Conservation (phyloP, 2,329 filamentous ascomycete species). For the Pseudogymnoascus sp. region DNA sequence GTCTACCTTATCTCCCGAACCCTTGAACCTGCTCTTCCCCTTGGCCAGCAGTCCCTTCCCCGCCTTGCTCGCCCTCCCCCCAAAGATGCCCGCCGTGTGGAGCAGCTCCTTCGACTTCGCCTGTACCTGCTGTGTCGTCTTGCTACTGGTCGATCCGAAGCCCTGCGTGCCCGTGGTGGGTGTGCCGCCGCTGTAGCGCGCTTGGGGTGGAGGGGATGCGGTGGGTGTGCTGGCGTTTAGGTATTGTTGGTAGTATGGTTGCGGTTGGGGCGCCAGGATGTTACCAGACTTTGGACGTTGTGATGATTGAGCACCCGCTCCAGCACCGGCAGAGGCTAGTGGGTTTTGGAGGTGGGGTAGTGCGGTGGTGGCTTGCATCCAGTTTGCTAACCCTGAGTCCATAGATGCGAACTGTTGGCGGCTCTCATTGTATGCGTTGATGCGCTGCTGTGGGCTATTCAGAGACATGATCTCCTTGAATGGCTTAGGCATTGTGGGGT, state of each 20-base stretch:
- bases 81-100: slow-evolving; percentile 66
- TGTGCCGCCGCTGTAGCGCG: slow-evolving; percentile 16
- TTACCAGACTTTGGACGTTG: slow-evolving; percentile 20
- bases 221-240: slow-evolving; percentile 38
- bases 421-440: slow-evolving; percentile 64
- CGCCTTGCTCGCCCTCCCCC: slow-evolving; percentile 63
- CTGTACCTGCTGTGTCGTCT: slow-evolving; percentile 30
- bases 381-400: slow-evolving; percentile 63
- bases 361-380: slow-evolving; percentile 40
- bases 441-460: slow-evolving; percentile 55
- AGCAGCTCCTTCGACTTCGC: slow-evolving; percentile 83
- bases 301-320: slow-evolving; percentile 9
- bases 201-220: slow-evolving; percentile 16
- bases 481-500: not conserved
- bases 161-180: slow-evolving; percentile 7
- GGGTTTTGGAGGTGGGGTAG: slow-evolving; percentile 39
- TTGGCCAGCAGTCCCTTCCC: slow-evolving; percentile 89
- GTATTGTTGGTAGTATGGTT: slow-evolving; percentile 49
- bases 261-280: slow-evolving; percentile 23
- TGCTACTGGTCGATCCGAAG: not conserved
- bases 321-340: slow-evolving; percentile 25
- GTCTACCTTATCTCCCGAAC: slow-evolving; percentile 75
- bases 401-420: slow-evolving; percentile 60
- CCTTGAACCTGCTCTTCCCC: slow-evolving; percentile 70
- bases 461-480: slow-evolving; percentile 75